A percentile compares a stretch with the other conserved stretches of the same genome.
Conservation (phyloP, 306 rosid species). For the Trifolium subterraneum region DNA sequence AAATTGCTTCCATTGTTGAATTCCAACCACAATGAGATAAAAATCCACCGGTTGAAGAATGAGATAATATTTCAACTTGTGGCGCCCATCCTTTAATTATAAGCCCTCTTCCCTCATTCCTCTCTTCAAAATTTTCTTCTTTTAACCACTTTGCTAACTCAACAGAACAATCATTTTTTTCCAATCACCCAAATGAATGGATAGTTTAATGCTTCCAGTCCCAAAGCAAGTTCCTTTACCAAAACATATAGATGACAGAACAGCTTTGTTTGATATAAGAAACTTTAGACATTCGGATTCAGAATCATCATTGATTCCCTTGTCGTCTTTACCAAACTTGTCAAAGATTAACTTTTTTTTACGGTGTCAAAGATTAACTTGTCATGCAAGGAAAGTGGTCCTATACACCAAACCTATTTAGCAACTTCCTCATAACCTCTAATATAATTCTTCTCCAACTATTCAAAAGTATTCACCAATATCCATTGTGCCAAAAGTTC, state of each 20-base stretch:
- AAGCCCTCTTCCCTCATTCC: conserved; percentile 59
- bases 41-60: conserved; percentile 62
- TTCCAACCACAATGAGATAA: conserved; percentile 85
- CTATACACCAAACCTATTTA: conserved; percentile 66
- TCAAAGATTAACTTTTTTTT: conserved; percentile 45
- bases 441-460: conserved; percentile 49
- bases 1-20: conserved; percentile 62
- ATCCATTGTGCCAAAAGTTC: conserved; percentile 58
- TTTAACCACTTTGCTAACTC: conserved; percentile 65
- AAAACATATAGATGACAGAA: conserved; percentile 67
- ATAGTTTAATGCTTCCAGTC: conserved; percentile 63
- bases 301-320: conserved; percentile 35
- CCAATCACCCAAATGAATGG: conserved; percentile 78
- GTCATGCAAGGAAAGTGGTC: conserved; percentile 66
- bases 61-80: conserved; percentile 63
- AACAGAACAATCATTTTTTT: conserved; percentile 33
- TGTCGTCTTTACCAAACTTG: conserved; percentile 48
- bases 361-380: conserved; percentile 42
- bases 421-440: conserved; percentile 47
- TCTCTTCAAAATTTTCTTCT: conserved; percentile 54
- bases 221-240: conserved; percentile 65
- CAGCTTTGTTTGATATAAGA: conserved; percentile 54
- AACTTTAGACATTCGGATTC: conserved; percentile 47
- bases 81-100: conserved; percentile 78
- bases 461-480: conserved; percentile 64